Conservation (phyloP, 129 eudicot genomes). For the Oenanthe sinensis region DNA sequence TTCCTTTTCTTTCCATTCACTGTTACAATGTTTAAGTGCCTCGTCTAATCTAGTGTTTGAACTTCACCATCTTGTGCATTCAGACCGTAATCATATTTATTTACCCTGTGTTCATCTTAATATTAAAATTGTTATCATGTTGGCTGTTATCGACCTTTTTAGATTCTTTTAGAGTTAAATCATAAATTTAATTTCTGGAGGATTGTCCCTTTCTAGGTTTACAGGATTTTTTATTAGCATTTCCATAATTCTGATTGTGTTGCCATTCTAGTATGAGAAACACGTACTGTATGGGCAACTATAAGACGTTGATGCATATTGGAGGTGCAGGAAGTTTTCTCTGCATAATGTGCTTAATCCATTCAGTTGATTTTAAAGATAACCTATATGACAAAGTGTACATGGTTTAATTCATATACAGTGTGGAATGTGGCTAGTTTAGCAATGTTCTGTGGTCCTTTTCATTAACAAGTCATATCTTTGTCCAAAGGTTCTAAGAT, state of each 20-base stretch:
- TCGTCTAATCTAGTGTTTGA: not conserved
- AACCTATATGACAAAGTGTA: not conserved
- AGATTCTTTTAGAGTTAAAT: not conserved
- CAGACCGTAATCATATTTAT: no score
- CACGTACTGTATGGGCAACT: not conserved
- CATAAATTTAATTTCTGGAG: not conserved
- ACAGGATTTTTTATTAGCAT: not conserved
- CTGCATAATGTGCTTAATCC: not conserved
- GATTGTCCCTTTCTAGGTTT: not conserved
- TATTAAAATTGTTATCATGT: not conserved
- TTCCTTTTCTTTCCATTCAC: not conserved
- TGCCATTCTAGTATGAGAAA: not conserved
- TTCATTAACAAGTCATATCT: not conserved
- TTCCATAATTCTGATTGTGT: not conserved
- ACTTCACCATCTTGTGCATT: not conserved
- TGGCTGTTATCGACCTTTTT: not conserved
- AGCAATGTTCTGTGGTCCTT: not conserved
- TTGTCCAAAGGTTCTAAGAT: not conserved
- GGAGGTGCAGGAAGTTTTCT: not conserved
- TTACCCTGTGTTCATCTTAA: not conserved
- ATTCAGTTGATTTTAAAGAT: not conserved
- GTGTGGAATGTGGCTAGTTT: slow-evolving; percentile 1
- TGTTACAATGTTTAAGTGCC: not conserved
- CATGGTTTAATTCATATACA: not conserved
- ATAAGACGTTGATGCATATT: not conserved